phyloP scores from a whole-genome alignment of 2,329 filamentous ascomycete genomes.

The Laburnicola sp. region DNA sequence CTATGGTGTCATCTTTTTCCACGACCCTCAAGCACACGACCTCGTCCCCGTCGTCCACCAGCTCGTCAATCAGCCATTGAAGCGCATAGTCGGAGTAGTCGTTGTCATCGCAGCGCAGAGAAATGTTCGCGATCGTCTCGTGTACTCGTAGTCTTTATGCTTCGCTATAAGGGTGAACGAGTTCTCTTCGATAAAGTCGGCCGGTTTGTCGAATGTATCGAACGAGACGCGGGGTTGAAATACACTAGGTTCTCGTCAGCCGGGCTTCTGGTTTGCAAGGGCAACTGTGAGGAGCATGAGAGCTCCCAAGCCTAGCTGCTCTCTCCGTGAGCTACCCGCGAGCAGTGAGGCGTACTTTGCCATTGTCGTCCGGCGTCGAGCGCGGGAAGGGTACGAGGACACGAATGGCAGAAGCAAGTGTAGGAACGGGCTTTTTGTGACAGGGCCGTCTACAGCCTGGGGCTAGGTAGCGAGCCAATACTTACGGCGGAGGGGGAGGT shows the following conservation, averaged over 20 bases:
- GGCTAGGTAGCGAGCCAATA: constrained; percentile 18
- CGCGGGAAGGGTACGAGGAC: not conserved
- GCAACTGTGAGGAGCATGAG: constrained; percentile 24
- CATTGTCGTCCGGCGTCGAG: constrained; percentile 20
- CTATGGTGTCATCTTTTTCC: constrained; percentile 76
- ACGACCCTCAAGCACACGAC: constrained; percentile 87
- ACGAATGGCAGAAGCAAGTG: constrained; percentile 10
- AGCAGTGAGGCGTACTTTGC: constrained; percentile 29
- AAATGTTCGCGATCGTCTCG: constrained; percentile 81
- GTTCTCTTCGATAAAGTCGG: constrained; percentile 59
- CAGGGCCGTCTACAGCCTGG: constrained; percentile 8
- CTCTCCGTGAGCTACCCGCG: constrained; percentile 22
- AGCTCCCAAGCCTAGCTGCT: constrained; percentile 24
- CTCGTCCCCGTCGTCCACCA: constrained; percentile 92
- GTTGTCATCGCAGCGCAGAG: constrained; percentile 87
- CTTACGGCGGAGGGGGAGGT: constrained; percentile 49
- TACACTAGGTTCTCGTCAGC: constrained; percentile 50
- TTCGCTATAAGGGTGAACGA: constrained; percentile 83
- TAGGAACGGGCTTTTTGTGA: constrained; percentile 11
- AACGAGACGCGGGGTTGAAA: constrained; percentile 73
- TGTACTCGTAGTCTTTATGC: constrained; percentile 82
- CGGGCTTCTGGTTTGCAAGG: not conserved
- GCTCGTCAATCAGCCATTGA: constrained; percentile 87
- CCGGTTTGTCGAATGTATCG: constrained; percentile 71
- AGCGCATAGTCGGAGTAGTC: constrained; percentile 90